Percentiles rank a stretch among this genome's conserved stretches.
Conservation (phyloP, 23 red algal species). For the Gracilaria domingensis region DNA sequence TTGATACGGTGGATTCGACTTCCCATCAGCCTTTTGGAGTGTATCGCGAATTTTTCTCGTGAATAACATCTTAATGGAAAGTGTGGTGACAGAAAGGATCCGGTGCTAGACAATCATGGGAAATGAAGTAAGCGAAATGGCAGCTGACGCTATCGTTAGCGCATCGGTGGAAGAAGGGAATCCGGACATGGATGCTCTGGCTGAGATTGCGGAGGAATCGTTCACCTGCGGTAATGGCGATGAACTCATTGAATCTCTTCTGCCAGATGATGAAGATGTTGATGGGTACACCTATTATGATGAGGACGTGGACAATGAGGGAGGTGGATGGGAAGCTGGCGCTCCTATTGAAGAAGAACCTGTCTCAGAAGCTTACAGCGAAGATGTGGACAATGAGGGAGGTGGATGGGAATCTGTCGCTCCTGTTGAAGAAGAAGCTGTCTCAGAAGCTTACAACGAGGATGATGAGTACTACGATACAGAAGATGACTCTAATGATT, state of each 20-base stretch:
- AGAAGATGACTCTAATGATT: too few relatives aligned
- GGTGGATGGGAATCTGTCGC: neutral
- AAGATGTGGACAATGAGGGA: neutral
- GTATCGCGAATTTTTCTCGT: too few relatives aligned
- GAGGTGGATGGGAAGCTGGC: neutral
- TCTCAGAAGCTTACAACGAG: neutral
- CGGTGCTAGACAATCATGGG: neutral
- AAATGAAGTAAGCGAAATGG: slow-evolving; percentile 1
- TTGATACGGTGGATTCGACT: too few relatives aligned
- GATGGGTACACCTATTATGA: neutral
- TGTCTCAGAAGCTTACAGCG: neutral
- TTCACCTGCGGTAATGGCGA: too few relatives aligned
- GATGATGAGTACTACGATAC: too few relatives aligned
- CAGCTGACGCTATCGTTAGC: neutral
- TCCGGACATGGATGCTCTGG: neutral
- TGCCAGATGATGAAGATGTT: neutral
- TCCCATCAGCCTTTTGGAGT: too few relatives aligned
- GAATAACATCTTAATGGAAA: too few relatives aligned
- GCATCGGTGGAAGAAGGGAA: neutral
- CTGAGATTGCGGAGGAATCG: neutral
- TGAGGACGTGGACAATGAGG: neutral
- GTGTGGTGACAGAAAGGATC: neutral
- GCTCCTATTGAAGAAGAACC: neutral
- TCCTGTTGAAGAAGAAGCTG: neutral
- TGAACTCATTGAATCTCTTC: too few relatives aligned